Percentiles rank a stretch among this genome's conserved stretches.
Conservation (phyloP, 352 stramenopile genomes). For the Phytophthora macrochlamydospora region DNA sequence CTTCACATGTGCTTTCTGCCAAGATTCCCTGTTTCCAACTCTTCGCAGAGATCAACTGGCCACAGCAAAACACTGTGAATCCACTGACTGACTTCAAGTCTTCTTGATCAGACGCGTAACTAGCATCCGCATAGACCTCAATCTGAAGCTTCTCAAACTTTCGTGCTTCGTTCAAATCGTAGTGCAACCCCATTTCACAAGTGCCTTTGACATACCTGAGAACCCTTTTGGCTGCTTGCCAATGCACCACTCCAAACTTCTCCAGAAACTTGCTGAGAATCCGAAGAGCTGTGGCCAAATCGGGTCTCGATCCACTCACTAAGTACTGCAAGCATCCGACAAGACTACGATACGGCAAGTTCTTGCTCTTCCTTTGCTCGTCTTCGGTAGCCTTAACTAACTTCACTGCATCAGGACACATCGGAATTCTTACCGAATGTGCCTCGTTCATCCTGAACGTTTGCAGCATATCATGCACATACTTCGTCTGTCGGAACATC, state of each 20-base stretch:
- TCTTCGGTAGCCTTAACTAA: constrained; percentile 1
- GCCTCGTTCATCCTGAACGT: constrained; percentile 10
- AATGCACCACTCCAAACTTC: constrained; percentile 7
- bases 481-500: constrained; percentile 17
- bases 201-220: constrained; percentile 11
- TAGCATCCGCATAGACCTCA: constrained; percentile 23
- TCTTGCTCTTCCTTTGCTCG: constrained; percentile 3
- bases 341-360: constrained; percentile 9
- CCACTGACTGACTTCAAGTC: constrained; percentile 20
- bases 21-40: constrained; percentile 20
- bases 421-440: constrained; percentile 13
- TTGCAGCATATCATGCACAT: constrained; percentile 17
- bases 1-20: constrained; percentile 21
- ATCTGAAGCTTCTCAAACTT: constrained; percentile 11
- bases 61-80: constrained; percentile 16
- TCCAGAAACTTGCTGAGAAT: constrained; percentile 17
- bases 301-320: constrained; percentile 2
- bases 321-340: constrained; percentile 21
- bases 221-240: constrained; percentile 13
- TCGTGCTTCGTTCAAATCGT: constrained; percentile 5
- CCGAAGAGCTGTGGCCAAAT: constrained; percentile 4
- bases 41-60: constrained; percentile 14
- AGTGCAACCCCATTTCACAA: background rate
- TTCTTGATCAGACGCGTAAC: constrained; percentile 14
- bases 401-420: constrained; percentile 9